Evolutionary conservation across 345 rosid species (phyloP).

Genomic region (Gossypium thurberi): DNA sequence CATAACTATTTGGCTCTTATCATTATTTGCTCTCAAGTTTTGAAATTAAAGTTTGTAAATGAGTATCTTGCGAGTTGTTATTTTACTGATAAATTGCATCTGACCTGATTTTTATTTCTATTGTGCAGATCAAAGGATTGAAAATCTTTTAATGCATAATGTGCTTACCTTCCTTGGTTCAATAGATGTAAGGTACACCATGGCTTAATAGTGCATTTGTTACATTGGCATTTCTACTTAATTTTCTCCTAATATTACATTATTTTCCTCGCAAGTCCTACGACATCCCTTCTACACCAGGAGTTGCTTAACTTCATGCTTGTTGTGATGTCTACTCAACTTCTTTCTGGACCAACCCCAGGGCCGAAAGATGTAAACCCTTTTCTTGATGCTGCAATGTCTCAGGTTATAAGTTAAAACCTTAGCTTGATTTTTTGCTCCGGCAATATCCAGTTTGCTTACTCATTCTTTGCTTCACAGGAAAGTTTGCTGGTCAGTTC

Average conservation of each 20-base stretch:
- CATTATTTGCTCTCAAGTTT: slow-evolving; percentile 1
- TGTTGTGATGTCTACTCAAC: slow-evolving; percentile 88
- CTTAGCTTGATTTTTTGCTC: slow-evolving; percentile 4
- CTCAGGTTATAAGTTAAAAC: slow-evolving; percentile 49
- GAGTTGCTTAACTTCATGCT: slow-evolving; percentile 88
- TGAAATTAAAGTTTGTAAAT: slow-evolving; percentile 7
- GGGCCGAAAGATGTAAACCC: slow-evolving; percentile 74
- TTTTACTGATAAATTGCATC: background rate
- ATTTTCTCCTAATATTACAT: slow-evolving; percentile 23
- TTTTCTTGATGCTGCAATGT: slow-evolving; percentile 81
- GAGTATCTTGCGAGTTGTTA: slow-evolving; percentile 1
- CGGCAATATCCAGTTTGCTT: background rate
- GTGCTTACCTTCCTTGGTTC: slow-evolving; percentile 70
- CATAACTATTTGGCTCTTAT: background rate
- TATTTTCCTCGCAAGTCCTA: slow-evolving; percentile 54
- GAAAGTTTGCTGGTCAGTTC: slow-evolving; percentile 60
- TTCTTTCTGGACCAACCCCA: slow-evolving; percentile 67
- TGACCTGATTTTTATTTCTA: slow-evolving; percentile 20
- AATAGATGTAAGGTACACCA: slow-evolving; percentile 66
- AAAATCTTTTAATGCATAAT: slow-evolving; percentile 64
- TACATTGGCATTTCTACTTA: slow-evolving; percentile 6
- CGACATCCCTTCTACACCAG: slow-evolving; percentile 70
- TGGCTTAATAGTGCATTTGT: slow-evolving; percentile 5
- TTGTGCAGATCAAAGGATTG: slow-evolving; percentile 67
- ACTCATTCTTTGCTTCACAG: slow-evolving; percentile 28